Conservation (phyloP, 305 asterid species). For the Fraxinus dipetala region DNA sequence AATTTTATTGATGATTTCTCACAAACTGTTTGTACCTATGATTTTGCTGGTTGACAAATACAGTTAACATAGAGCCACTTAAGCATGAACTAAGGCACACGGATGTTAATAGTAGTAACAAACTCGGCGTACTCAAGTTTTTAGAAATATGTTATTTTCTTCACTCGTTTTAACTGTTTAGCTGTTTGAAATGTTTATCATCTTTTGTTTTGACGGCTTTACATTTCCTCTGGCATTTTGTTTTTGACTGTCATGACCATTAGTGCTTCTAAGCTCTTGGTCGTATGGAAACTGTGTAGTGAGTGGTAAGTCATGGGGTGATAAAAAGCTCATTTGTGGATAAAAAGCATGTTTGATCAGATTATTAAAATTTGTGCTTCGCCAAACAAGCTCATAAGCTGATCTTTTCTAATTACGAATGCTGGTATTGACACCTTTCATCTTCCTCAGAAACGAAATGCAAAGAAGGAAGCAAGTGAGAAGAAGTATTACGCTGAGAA, state of each 20-base stretch:
- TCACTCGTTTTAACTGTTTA: background rate
- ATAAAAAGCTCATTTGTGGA: too few species aligned
- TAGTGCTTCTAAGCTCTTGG: background rate
- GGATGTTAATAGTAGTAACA: background rate
- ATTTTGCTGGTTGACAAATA: background rate
- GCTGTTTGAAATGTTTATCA: background rate
- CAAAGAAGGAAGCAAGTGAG: conserved; percentile 84
- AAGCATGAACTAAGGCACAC: background rate
- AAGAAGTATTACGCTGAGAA: conserved; percentile 76
- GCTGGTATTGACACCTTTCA: background rate
- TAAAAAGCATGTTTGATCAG: background rate
- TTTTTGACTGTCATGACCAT: background rate
- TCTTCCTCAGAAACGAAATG: conserved; percentile 66
- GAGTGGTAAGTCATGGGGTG: background rate
- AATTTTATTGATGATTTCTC: background rate
- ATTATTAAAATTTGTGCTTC: background rate
- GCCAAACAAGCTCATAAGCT: background rate
- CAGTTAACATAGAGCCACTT: background rate
- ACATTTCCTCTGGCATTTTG: background rate
- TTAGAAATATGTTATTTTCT: background rate
- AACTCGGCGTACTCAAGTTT: background rate
- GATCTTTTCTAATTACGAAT: background rate
- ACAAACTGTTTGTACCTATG: background rate
- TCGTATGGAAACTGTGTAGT: background rate
- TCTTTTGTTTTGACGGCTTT: background rate